Evolutionary conservation across 148 eudicot species (phyloP).

Genomic region (Vaccinium vitisidaea): DNA sequence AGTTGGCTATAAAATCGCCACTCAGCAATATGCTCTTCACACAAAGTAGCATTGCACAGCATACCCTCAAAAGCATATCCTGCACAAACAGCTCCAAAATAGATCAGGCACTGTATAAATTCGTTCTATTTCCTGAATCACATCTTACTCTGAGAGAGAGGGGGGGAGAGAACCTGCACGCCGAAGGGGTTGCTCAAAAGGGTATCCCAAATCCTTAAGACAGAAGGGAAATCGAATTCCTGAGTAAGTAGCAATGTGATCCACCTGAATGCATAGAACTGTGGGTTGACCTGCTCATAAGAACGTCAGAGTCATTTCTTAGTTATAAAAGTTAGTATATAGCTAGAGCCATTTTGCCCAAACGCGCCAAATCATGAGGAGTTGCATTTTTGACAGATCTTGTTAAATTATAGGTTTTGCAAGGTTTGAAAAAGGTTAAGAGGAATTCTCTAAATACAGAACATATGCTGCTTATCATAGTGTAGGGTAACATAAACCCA

Average conservation of each 20-base stretch:
- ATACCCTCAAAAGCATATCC: slow-evolving; percentile 65
- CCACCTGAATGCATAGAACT: slow-evolving; percentile 71
- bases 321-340: background rate
- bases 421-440: background rate
- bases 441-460: background rate
- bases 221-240: slow-evolving; percentile 49
- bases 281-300: slow-evolving; percentile 56
- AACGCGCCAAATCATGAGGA: background rate
- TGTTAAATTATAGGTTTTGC: background rate
- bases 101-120: background rate
- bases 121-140: background rate
- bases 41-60: slow-evolving; percentile 68
- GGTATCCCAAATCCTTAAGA: slow-evolving; percentile 69
- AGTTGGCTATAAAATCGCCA: slow-evolving; percentile 63
- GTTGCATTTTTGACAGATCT: background rate
- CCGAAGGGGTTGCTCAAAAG: slow-evolving; percentile 57
- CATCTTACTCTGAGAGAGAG: background rate
- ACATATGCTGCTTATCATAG: background rate
- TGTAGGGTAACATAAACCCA: background rate
- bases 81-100: slow-evolving; percentile 20
- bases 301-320: background rate
- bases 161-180: slow-evolving; percentile 42
- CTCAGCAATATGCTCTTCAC: slow-evolving; percentile 45
- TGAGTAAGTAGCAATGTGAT: slow-evolving; percentile 68
- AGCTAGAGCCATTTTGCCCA: background rate